Percentiles rank a stretch among this genome's conserved stretches.
Conservation (phyloP, 2,329 filamentous ascomycete genomes). For the Fusarium tanahbumbuense region DNA sequence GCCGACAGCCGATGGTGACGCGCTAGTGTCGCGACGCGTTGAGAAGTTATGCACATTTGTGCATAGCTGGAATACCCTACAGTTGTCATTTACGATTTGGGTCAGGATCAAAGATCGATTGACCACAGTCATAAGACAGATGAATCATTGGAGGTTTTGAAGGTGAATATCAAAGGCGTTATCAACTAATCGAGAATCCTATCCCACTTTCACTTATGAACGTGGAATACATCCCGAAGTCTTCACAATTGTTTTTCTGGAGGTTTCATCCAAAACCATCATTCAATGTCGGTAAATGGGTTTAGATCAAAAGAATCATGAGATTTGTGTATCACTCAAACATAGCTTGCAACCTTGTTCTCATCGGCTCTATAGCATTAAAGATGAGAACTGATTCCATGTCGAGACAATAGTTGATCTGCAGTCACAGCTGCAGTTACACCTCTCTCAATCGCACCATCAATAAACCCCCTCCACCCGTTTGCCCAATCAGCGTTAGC, state of each 20-base stretch:
- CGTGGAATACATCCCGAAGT: too few species aligned
- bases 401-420: rapidly evolving
- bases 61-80: neutral
- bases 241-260: too few species aligned
- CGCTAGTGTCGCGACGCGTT: neutral
- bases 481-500: neutral
- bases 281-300: too few species aligned
- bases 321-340: too few species aligned
- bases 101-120: rapidly evolving
- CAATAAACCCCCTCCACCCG: neutral
- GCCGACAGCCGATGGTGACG: neutral
- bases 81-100: rapidly evolving
- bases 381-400: neutral
- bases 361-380: rapidly evolving
- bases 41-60: neutral
- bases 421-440: neutral
- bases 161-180: too few species aligned
- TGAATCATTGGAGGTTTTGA: too few species aligned
- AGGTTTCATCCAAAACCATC: too few species aligned
- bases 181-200: too few species aligned
- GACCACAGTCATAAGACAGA: rapidly evolving
- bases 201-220: too few species aligned
- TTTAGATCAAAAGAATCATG: too few species aligned
- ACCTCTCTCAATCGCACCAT: neutral
- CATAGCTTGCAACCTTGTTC: rapidly evolving